Conservation (phyloP, 371 early-diverging fungal genomes). For the Phascolomyces articulosus region DNA sequence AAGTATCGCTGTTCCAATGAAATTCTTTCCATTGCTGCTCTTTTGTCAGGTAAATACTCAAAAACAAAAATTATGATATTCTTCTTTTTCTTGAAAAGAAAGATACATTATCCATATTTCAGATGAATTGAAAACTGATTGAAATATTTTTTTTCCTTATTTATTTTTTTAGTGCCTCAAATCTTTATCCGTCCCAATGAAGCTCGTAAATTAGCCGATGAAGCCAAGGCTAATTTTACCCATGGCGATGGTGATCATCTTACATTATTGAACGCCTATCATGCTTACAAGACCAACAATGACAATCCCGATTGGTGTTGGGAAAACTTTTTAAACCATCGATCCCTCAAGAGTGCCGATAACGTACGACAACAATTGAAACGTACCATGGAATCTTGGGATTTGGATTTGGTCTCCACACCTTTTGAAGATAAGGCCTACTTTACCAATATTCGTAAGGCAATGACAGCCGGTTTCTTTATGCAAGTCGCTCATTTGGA, state of each 20-base stretch:
- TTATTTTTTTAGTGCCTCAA: constrained; percentile 66
- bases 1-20: constrained; percentile 90
- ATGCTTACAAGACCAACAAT: constrained; percentile 81
- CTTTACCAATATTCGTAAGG: constrained; percentile 85
- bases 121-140: too few species aligned
- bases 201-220: constrained; percentile 85
- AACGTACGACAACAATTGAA: constrained; percentile 90
- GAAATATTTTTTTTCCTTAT: neutral
- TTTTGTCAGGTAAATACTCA: constrained; percentile 82
- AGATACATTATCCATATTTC: too few species aligned
- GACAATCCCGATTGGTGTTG: constrained; percentile 90
- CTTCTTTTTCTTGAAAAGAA: neutral
- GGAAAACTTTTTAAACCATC: constrained; percentile 86
- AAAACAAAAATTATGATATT: neutral
- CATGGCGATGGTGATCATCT: constrained; percentile 93
- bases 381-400: constrained; percentile 81
- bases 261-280: constrained; percentile 93
- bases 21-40: constrained; percentile 89
- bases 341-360: constrained; percentile 90
- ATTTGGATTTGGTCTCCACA: constrained; percentile 73
- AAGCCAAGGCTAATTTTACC: constrained; percentile 90
- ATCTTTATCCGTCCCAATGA: constrained; percentile 92
- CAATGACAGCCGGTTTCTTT: constrained; percentile 90
- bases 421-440: constrained; percentile 76
- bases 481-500: constrained; percentile 98